phyloP scores from a whole-genome alignment of 2,329 filamentous ascomycete genomes.

The Phaeomoniella chlamydospora region DNA sequence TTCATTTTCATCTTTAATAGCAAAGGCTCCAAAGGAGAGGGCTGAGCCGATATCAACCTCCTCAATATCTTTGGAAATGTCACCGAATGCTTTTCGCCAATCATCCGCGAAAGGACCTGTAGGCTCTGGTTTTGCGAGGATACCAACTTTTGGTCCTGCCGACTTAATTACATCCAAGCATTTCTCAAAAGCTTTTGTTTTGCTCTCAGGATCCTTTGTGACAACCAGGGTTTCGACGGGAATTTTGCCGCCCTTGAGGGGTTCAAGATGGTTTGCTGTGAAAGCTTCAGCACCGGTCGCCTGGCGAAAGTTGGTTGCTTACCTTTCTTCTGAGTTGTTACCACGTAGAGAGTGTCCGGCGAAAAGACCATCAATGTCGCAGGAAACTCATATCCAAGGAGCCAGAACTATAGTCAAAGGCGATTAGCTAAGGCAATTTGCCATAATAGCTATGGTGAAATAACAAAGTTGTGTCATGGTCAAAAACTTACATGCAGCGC shows the following conservation, averaged over 20 bases:
- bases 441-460: not conserved
- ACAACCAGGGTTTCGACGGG: slow-evolving; percentile 84
- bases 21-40: slow-evolving; percentile 69
- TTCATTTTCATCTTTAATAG: slow-evolving; percentile 90
- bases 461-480: not conserved
- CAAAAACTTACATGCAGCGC: slow-evolving; percentile 69
- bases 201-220: slow-evolving; percentile 81
- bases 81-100: slow-evolving; percentile 74
- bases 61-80: slow-evolving; percentile 71
- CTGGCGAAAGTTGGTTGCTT: slow-evolving; percentile 6
- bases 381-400: slow-evolving; percentile 96
- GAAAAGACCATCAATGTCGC: slow-evolving; percentile 91
- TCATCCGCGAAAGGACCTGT: slow-evolving; percentile 86
- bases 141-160: slow-evolving; percentile 80
- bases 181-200: slow-evolving; percentile 77
- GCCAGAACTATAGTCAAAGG: slow-evolving; percentile 61
- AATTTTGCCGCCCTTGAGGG: slow-evolving; percentile 80
- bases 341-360: slow-evolving; percentile 71
- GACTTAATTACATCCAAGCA: slow-evolving; percentile 76
- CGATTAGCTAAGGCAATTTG: not conserved
- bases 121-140: slow-evolving; percentile 65
- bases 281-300: not conserved
- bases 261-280: slow-evolving; percentile 79
- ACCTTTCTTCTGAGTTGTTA: slow-evolving; percentile 98
- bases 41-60: slow-evolving; percentile 75